These are phyloP conservation scores for Epichloe uncinata DNA, from an alignment of 2,329 filamentous ascomycete species.

Conservation along the genomic window DNA sequence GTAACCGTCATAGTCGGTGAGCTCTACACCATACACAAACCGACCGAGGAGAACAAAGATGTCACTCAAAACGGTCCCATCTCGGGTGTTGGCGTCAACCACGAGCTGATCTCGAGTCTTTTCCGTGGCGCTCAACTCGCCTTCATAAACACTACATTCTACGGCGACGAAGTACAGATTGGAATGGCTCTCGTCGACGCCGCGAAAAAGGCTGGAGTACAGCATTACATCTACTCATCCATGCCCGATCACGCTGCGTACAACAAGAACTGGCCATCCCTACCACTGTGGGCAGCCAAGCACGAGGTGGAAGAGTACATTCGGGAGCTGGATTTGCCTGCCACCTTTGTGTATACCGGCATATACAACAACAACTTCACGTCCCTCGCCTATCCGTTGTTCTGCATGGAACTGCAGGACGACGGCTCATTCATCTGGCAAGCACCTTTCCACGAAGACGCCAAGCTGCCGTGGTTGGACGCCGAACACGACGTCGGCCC, in stretches of 20 bases:
- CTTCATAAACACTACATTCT: constrained; percentile 97
- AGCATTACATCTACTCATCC: constrained; percentile 91
- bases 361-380: constrained; percentile 99
- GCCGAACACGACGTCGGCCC: constrained; percentile 93
- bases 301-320: constrained; percentile 89
- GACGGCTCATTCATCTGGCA: constrained; percentile 88
- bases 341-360: constrained; percentile 90
- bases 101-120: constrained; percentile 58
- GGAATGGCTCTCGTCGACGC: constrained; percentile 81
- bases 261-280: constrained; percentile 60
- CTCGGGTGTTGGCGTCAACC: constrained; percentile 53
- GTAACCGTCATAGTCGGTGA: constrained; percentile 53
- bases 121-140: constrained; percentile 78
- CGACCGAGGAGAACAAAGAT: constrained; percentile 37
- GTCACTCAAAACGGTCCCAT: constrained; percentile 57
- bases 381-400: constrained; percentile 78
- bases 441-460: constrained; percentile 83
- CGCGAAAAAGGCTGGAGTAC: constrained; percentile 68
- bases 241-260: constrained; percentile 91
- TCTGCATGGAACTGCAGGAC: constrained; percentile 79
- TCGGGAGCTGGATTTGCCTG: constrained; percentile 64
- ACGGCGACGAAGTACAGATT: constrained; percentile 85
- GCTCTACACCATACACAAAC: constrained; percentile 43
- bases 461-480: constrained; percentile 86
- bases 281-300: constrained; percentile 87